Conservation (phyloP, 371 early-diverging fungal species). For the Mucor irregularis region DNA sequence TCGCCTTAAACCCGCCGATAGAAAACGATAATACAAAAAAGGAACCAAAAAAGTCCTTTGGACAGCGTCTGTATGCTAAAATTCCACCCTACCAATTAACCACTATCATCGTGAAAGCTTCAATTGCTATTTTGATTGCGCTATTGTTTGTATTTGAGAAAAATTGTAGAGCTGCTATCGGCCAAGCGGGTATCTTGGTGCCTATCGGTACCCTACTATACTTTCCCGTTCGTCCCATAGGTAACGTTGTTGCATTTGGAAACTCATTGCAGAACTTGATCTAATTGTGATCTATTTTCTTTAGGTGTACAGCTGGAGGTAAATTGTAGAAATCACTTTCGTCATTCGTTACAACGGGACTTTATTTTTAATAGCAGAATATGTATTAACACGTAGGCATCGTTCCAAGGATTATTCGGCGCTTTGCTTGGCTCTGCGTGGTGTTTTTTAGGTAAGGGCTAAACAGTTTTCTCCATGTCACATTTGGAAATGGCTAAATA, state of each 20-base stretch:
- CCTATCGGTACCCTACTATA: conserved; percentile 19
- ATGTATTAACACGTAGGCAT: conserved; percentile 2
- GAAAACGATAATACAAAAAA: no score
- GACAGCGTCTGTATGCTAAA: conserved; percentile 3
- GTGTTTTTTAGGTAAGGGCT: conserved; percentile 27
- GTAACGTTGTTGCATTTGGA: no score
- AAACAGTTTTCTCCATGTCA: no score
- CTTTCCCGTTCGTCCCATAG: conserved; percentile 25
- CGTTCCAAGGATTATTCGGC: conserved; percentile 14
- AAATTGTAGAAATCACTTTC: no score
- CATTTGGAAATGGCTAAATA: no score
- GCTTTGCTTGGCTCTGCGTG: conserved; percentile 24
- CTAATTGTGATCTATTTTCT: not conserved
- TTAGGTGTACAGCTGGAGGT: conserved; percentile 29
- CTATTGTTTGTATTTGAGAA: conserved; percentile 16
- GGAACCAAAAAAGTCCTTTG: conserved; percentile 2
- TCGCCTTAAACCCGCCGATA: no score
- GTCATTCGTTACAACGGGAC: not conserved
- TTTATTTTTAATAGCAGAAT: not conserved
- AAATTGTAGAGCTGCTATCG: conserved; percentile 16
- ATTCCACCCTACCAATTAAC: conserved; percentile 16
- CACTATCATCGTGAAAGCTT: conserved; percentile 14
- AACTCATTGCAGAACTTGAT: not conserved
- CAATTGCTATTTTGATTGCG: conserved; percentile 16
- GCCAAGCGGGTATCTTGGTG: conserved; percentile 18